Percentiles rank a stretch among this genome's conserved stretches.
These are phyloP conservation scores for Amanita polypyramis DNA, from an alignment of 768 basidiomycete genomes.

Conservation along the genomic window DNA sequence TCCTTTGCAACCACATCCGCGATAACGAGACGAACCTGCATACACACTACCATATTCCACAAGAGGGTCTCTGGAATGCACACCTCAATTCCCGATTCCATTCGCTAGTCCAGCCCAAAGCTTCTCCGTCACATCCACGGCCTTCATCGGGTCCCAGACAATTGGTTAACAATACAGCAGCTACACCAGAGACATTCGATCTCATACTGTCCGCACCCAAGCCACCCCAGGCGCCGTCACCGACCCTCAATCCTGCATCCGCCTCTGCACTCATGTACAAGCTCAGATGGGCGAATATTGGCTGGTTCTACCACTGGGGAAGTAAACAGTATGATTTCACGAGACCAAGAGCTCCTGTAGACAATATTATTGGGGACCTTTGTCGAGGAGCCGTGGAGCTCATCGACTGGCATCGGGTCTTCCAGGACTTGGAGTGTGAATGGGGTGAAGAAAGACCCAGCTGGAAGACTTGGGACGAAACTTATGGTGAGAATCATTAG, in stretches of 20 bases:
- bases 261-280: constrained; percentile 57
- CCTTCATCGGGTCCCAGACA: constrained; percentile 44
- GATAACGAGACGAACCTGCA: constrained; percentile 85
- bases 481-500: constrained; percentile 50
- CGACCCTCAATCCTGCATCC: constrained; percentile 36
- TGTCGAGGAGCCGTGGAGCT: constrained; percentile 53
- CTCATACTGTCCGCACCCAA: constrained; percentile 46
- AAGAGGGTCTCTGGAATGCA: constrained; percentile 68
- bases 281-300: constrained; percentile 93
- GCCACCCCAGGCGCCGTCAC: constrained; percentile 54
- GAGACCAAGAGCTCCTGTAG: constrained; percentile 53
- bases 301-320: constrained; percentile 96
- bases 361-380: constrained; percentile 38
- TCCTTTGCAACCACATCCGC: constrained; percentile 65
- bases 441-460: constrained; percentile 48
- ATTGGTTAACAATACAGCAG: constrained; percentile 66
- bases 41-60: constrained; percentile 72
- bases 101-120: constrained; percentile 35
- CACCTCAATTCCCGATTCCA: constrained; percentile 28
- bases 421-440: constrained; percentile 24
- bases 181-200: constrained; percentile 42
- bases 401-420: constrained; percentile 68
- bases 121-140: constrained; percentile 12
- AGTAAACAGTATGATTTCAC: constrained; percentile 91
- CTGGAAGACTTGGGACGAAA: constrained; percentile 67